phyloP scores from a whole-genome alignment of 306 rosid genomes.

The Hylodesmum podocarpum region DNA sequence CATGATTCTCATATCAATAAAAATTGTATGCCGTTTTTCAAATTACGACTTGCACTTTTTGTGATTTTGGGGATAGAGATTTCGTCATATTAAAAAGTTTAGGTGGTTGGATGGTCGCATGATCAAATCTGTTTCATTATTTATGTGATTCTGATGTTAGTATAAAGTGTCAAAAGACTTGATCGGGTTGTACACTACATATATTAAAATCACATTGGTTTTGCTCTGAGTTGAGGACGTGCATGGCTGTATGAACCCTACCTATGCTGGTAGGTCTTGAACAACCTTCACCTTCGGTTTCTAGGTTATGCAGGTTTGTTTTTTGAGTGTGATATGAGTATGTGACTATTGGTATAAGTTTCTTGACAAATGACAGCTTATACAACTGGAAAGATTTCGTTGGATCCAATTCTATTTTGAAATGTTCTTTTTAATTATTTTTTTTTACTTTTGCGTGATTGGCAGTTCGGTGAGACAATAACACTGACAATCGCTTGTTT shows the following conservation, averaged over 20 bases:
- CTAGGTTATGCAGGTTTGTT: background rate
- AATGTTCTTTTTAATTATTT: conserved; percentile 5
- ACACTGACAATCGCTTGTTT: conserved; percentile 17
- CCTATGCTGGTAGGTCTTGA: background rate
- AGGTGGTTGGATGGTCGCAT: conserved; percentile 13
- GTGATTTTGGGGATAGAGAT: background rate
- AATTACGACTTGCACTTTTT: background rate
- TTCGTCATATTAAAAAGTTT: background rate
- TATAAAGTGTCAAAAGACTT: conserved; percentile 14
- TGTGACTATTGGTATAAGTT: conserved; percentile 19
- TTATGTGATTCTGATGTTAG: background rate
- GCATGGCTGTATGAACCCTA: background rate
- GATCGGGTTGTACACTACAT: background rate
- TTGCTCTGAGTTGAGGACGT: background rate
- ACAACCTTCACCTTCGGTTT: conserved; percentile 2
- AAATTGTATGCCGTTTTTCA: conserved; percentile 5
- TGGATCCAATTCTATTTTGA: conserved; percentile 16
- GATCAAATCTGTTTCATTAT: background rate
- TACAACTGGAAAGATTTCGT: conserved; percentile 13
- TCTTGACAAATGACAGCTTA: conserved; percentile 20
- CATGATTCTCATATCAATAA: conserved; percentile 38
- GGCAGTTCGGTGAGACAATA: conserved; percentile 29
- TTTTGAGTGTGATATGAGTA: background rate
- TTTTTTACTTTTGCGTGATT: background rate
- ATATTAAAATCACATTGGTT: conserved; percentile 16